A percentile compares a stretch with the other conserved stretches of the same genome.
phyloP scores from a whole-genome alignment of 768 basidiomycete genomes.

The Crepidotus variabilis region DNA sequence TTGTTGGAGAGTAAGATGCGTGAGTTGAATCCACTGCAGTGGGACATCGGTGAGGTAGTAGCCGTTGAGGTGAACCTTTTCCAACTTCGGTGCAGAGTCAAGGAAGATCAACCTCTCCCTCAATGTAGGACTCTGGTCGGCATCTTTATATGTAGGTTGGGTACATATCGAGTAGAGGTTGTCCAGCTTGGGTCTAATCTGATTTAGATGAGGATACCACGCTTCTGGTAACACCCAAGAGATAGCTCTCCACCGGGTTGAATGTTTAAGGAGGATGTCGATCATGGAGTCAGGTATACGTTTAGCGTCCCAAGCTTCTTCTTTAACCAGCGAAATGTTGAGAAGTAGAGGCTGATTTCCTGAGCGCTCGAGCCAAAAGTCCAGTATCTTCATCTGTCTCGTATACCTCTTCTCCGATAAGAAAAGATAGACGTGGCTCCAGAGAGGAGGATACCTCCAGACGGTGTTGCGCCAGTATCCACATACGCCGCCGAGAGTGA shows the following conservation, averaged over 20 bases:
- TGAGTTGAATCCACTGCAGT: slow-evolving; percentile 13
- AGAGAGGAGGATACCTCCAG: slow-evolving; percentile 7
- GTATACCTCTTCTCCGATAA: slow-evolving; percentile 4
- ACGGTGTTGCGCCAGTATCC: slow-evolving; percentile 8
- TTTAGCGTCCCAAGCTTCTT: slow-evolving; percentile 11
- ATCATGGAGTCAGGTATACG: slow-evolving; percentile 11
- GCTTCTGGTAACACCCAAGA: slow-evolving; percentile 16
- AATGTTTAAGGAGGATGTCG: slow-evolving; percentile 4
- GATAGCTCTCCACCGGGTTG: slow-evolving; percentile 12
- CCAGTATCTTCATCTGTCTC: slow-evolving; percentile 7
- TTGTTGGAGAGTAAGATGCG: slow-evolving; percentile 12
- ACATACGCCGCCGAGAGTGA: slow-evolving; percentile 12
- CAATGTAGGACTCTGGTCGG: slow-evolving; percentile 2
- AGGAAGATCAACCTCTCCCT: slow-evolving; percentile 14
- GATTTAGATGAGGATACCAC: slow-evolving; percentile 13
- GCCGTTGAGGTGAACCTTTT: slow-evolving; percentile 15
- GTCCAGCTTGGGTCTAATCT: slow-evolving; percentile 2
- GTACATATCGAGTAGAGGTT: slow-evolving; percentile 9
- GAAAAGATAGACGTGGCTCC: slow-evolving; percentile 10
- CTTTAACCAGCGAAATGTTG: slow-evolving; percentile 11
- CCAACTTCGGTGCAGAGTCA: slow-evolving; percentile 8
- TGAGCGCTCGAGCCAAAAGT: slow-evolving; percentile 10
- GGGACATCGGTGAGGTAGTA: slow-evolving; percentile 17
- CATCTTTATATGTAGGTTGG: slow-evolving; percentile 15
- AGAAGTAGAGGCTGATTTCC: slow-evolving; percentile 11